A percentile compares a stretch with the other conserved stretches of the same genome.
Conservation (phyloP, 2,329 filamentous ascomycete species). For the Aspergillus calidoustus region DNA sequence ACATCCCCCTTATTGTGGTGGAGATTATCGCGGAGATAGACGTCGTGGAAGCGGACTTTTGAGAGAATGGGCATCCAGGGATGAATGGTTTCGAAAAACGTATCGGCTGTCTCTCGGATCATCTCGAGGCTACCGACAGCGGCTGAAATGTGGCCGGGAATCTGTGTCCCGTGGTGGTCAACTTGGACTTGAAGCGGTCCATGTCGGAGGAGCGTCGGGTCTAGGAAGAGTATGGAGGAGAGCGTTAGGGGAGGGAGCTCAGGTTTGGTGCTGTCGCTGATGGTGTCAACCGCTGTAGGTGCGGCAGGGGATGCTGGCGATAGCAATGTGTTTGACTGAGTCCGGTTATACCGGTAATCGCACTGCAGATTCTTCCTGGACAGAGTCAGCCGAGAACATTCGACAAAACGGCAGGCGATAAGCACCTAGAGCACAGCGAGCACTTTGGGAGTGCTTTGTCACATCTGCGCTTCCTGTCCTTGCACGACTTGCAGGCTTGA, state of each 20-base stretch:
- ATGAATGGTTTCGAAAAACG: not conserved
- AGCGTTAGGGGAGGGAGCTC: not conserved
- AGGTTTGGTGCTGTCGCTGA: not conserved
- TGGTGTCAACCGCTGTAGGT: too few relatives aligned
- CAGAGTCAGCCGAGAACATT: not conserved
- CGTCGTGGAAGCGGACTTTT: not conserved
- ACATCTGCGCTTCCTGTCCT: constrained; percentile 1
- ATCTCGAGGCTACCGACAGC: not conserved
- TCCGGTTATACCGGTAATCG: not conserved
- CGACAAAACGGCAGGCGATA: too few relatives aligned
- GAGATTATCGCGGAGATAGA: not conserved
- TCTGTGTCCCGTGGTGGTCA: not conserved
- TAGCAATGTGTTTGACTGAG: too few relatives aligned
- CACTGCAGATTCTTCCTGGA: not conserved
- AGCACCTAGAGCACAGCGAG: not conserved
- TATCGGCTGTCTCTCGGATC: not conserved
- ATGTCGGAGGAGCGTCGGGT: not conserved
- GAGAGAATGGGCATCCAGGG: not conserved
- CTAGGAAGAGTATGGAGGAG: not conserved
- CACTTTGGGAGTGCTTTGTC: constrained; percentile 3
- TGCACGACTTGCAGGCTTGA: constrained; percentile 1
- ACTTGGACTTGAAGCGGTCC: not conserved
- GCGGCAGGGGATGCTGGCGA: too few relatives aligned
- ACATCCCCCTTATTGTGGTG: not conserved
- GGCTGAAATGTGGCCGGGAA: not conserved